phyloP scores from a whole-genome alignment of 331 rosid species.

The Spiraea crenata region DNA sequence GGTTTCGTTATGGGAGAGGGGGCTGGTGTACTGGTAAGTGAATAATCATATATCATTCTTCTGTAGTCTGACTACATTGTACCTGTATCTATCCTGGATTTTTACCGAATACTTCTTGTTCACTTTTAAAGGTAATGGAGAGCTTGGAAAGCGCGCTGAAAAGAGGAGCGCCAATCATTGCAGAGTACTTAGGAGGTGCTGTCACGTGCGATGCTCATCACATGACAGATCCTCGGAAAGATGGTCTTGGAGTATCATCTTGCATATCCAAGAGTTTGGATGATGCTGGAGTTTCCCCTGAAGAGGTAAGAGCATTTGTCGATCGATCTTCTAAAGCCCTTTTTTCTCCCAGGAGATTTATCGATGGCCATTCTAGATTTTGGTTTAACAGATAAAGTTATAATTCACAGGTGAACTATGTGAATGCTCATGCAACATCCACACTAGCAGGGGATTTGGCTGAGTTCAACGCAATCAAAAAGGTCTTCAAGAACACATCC shows the following conservation, averaged over 20 bases:
- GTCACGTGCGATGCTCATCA: conserved; percentile 77
- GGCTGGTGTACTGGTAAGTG: conserved; percentile 56
- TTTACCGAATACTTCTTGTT: neutral
- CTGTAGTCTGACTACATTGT: neutral
- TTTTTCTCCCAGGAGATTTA: neutral
- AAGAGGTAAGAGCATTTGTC: conserved; percentile 45
- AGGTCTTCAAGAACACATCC: conserved; percentile 58
- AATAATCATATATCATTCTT: neutral
- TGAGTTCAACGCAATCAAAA: conserved; percentile 64
- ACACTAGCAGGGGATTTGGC: conserved; percentile 73
- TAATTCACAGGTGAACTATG: conserved; percentile 57
- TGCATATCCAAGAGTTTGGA: conserved; percentile 57
- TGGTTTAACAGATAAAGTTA: neutral
- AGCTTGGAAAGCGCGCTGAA: conserved; percentile 67
- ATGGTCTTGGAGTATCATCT: conserved; percentile 72
- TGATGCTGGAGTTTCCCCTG: conserved; percentile 68
- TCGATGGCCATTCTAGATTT: conserved; percentile 7
- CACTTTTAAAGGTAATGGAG: conserved; percentile 52
- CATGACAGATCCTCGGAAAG: conserved; percentile 72
- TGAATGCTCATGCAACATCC: conserved; percentile 83
- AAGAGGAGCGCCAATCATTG: conserved; percentile 56
- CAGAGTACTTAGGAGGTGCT: conserved; percentile 77
- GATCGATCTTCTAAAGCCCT: neutral
- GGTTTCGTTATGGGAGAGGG: conserved; percentile 81
- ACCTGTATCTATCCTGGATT: neutral